Percentiles rank a stretch among this genome's conserved stretches.
Conservation (phyloP, 192 early-diverging fungal genomes). For the Coemansia brasiliensis region DNA sequence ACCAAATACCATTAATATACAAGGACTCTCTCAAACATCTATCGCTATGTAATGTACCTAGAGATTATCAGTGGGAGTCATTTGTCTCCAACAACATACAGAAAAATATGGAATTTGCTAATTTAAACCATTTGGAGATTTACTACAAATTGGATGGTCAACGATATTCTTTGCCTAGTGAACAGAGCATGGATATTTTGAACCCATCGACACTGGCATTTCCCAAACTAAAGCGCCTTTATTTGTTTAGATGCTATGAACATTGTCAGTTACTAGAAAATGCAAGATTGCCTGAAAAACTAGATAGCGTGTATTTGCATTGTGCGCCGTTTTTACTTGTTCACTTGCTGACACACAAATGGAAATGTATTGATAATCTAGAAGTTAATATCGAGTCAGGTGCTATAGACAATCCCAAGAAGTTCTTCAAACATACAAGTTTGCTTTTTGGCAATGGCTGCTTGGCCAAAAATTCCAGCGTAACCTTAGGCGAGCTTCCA, state of each 20-base stretch:
- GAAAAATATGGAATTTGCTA: conserved; percentile 1
- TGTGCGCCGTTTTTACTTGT: neutral
- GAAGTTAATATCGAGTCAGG: neutral
- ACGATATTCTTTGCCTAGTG: no score
- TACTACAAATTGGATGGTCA: conserved; percentile 1
- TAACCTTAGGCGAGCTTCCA: neutral
- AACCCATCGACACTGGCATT: neutral
- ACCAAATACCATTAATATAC: conserved; percentile 2
- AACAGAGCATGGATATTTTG: no score
- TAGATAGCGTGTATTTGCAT: conserved; percentile 1
- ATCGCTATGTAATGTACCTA: conserved; percentile 11
- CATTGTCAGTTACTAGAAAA: conserved; percentile 10
- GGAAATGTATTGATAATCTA: neutral
- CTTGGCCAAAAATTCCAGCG: neutral
- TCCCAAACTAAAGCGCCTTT: conserved; percentile 1
- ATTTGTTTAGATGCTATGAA: conserved; percentile 8
- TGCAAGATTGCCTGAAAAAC: neutral
- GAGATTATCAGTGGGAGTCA: conserved; percentile 1
- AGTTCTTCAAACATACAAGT: conserved; percentile 3
- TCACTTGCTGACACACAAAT: neutral
- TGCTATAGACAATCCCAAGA: no score
- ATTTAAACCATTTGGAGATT: conserved; percentile 2
- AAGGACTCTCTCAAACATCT: conserved; percentile 3
- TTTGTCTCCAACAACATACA: neutral
- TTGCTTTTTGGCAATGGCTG: neutral